A percentile compares a stretch with the other conserved stretches of the same genome.
Conservation (phyloP, 2,329 filamentous ascomycete species). For the Alternaria metachromatica region DNA sequence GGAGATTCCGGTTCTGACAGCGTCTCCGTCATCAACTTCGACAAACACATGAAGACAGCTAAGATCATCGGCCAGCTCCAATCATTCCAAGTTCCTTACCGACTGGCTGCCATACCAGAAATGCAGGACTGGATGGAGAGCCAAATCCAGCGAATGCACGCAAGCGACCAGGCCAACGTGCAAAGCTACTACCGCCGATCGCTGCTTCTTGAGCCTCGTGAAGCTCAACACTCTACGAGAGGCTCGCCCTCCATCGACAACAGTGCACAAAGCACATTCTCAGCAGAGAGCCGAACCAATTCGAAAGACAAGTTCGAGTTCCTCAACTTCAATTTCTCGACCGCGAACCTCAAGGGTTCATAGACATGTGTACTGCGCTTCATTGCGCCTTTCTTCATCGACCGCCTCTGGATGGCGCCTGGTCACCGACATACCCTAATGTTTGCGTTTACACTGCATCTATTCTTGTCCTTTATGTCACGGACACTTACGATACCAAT, state of each 20-base stretch:
- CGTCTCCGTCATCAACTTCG: slow-evolving; percentile 91
- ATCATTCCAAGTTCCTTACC: slow-evolving; percentile 93
- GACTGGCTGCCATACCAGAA: slow-evolving; percentile 80
- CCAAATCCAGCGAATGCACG: slow-evolving; percentile 78
- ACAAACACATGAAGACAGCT: slow-evolving; percentile 93
- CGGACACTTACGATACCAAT: slow-evolving; percentile 43
- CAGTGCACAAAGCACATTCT: slow-evolving; percentile 31
- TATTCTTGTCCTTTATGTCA: slow-evolving; percentile 29
- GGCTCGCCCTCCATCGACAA: slow-evolving; percentile 37
- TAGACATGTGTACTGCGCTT: slow-evolving; percentile 31
- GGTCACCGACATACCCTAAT: slow-evolving; percentile 30
- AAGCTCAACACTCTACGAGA: slow-evolving; percentile 47
- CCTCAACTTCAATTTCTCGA: slow-evolving; percentile 46
- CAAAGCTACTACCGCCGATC: slow-evolving; percentile 82
- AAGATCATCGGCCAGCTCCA: slow-evolving; percentile 96
- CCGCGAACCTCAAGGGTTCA: slow-evolving; percentile 40
- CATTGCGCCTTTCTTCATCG: slow-evolving; percentile 23
- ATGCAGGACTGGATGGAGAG: slow-evolving; percentile 91
- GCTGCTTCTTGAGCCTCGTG: slow-evolving; percentile 79
- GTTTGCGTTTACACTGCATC: slow-evolving; percentile 28
- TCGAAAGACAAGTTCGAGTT: slow-evolving; percentile 49
- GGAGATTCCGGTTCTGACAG: slow-evolving; percentile 64
- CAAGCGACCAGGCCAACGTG: slow-evolving; percentile 66
- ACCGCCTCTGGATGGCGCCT: slow-evolving; percentile 15
- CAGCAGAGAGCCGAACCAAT: slow-evolving; percentile 37